A percentile compares a stretch with the other conserved stretches of the same genome.
Evolutionary conservation across 1,284 basidiomycete species (phyloP).

Genomic region (Cryptococcus sp.): DNA sequence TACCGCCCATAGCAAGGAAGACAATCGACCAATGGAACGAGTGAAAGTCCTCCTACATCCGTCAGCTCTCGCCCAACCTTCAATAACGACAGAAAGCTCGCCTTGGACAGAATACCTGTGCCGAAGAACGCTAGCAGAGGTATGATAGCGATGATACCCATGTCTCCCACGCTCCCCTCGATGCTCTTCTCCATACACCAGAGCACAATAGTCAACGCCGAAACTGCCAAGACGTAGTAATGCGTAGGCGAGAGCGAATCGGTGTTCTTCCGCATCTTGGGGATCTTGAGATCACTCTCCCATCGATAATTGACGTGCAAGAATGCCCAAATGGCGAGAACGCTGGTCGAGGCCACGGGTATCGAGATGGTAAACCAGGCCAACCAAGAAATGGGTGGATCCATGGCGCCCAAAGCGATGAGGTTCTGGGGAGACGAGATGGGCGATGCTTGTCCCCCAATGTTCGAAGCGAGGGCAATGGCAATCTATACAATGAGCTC

Average conservation of each 20-base stretch:
- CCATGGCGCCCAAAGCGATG: constrained; percentile 85
- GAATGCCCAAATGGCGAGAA: constrained; percentile 85
- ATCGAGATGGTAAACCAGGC: constrained; percentile 92
- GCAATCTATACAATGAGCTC: constrained; percentile 59
- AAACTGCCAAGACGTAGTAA: constrained; percentile 84
- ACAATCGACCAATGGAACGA: constrained; percentile 92
- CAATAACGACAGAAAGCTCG: constrained; percentile 36
- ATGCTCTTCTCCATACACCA: constrained; percentile 89
- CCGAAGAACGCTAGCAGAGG: constrained; percentile 94
- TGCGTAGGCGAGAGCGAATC: constrained; percentile 79
- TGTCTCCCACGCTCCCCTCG: constrained; percentile 78
- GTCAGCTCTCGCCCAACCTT: constrained; percentile 5
- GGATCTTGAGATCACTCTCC: constrained; percentile 76
- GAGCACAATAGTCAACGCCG: constrained; percentile 75
- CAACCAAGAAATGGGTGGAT: constrained; percentile 78
- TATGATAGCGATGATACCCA: constrained; percentile 94
- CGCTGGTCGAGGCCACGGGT: constrained; percentile 78
- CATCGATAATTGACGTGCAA: constrained; percentile 80
- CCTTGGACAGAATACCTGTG: constrained; percentile 90
- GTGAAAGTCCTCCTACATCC: constrained; percentile 79
- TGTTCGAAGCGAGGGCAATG: constrained; percentile 94
- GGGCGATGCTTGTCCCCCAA: constrained; percentile 93
- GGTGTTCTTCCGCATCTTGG: constrained; percentile 69
- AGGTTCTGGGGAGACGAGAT: constrained; percentile 93
- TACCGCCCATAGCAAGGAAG: constrained; percentile 95